These are phyloP conservation scores for Lasiosphaeria hispida DNA, from an alignment of 495 filamentous ascomycete species.

Conservation along the genomic window DNA sequence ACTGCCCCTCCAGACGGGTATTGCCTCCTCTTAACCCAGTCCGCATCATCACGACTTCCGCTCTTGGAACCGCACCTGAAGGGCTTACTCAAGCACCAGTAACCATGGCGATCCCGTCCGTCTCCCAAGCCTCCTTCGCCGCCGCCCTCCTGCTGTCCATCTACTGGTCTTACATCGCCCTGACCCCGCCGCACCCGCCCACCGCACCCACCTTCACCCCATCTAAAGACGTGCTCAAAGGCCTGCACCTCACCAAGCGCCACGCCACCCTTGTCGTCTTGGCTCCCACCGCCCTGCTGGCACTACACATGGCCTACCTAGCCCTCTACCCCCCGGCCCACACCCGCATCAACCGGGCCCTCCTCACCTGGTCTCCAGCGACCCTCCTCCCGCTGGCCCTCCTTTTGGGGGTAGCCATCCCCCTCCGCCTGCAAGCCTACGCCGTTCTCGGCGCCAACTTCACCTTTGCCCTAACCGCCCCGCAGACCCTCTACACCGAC, in stretches of 20 bases:
- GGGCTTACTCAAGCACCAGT: too few species aligned
- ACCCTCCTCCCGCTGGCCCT: neutral
- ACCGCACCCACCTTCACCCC: neutral
- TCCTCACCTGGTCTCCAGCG: conserved; percentile 1
- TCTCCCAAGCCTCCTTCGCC: neutral
- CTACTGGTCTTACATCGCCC: neutral
- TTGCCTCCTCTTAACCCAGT: too few species aligned
- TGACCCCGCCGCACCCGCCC: neutral
- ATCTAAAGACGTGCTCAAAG: neutral
- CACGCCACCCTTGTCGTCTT: neutral
- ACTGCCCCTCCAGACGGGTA: too few species aligned
- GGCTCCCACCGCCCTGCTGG: neutral
- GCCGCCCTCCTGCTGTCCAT: neutral
- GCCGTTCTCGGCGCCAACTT: neutral
- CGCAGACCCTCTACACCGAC: neutral
- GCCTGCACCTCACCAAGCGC: neutral
- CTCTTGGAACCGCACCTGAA: too few species aligned
- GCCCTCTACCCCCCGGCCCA: neutral
- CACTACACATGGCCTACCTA: neutral
- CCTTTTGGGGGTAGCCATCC: neutral
- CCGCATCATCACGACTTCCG: too few species aligned
- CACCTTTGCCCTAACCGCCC: neutral
- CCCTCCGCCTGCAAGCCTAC: neutral
- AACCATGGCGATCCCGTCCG: neutral
- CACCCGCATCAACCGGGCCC: neutral